Percentiles rank a stretch among this genome's conserved stretches.
These are phyloP conservation scores for Warburgia ugandensis DNA, from an alignment of 164 flowering plant genomes.

Conservation along the genomic window DNA sequence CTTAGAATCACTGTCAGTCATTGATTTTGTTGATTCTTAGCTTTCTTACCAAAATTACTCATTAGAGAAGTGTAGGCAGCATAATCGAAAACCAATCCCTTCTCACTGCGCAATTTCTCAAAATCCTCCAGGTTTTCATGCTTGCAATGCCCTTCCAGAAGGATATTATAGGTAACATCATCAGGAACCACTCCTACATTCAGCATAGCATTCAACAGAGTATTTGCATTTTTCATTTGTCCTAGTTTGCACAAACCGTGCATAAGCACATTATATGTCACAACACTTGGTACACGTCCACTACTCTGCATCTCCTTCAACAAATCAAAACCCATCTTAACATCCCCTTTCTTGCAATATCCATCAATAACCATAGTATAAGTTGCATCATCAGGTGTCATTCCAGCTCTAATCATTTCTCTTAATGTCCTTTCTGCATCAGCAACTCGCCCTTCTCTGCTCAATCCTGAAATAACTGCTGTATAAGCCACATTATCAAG, in stretches of 20 bases:
- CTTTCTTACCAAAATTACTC: slow-evolving; percentile 22
- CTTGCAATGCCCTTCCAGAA: slow-evolving; percentile 70
- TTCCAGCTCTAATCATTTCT: slow-evolving; percentile 52
- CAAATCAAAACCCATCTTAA: slow-evolving; percentile 50
- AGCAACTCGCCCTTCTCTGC: slow-evolving; percentile 36
- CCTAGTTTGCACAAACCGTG: slow-evolving; percentile 72
- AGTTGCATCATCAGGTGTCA: slow-evolving; percentile 56
- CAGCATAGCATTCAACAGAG: slow-evolving; percentile 68
- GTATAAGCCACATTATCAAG: slow-evolving; percentile 69
- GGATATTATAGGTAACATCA: slow-evolving; percentile 71
- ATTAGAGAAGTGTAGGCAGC: slow-evolving; percentile 52
- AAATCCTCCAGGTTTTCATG: slow-evolving; percentile 23
- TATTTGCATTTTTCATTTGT: slow-evolving; percentile 63
- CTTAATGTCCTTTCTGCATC: slow-evolving; percentile 57
- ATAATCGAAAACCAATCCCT: slow-evolving; percentile 35
- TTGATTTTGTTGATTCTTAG: slow-evolving; percentile 25
- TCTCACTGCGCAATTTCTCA: slow-evolving; percentile 43
- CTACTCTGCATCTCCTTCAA: slow-evolving; percentile 57
- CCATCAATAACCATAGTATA: slow-evolving; percentile 73
- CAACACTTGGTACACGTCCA: slow-evolving; percentile 50
- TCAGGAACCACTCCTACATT: slow-evolving; percentile 64
- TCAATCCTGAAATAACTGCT: slow-evolving; percentile 61
- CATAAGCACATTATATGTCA: slow-evolving; percentile 68
- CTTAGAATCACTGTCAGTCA: slow-evolving; percentile 9
- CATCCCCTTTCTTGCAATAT: slow-evolving; percentile 66